Evolutionary conservation across 306 rosid species (phyloP), one percentile per base, ranked within the genome.

Genomic region (Dalbergia cultrata): DNA sequence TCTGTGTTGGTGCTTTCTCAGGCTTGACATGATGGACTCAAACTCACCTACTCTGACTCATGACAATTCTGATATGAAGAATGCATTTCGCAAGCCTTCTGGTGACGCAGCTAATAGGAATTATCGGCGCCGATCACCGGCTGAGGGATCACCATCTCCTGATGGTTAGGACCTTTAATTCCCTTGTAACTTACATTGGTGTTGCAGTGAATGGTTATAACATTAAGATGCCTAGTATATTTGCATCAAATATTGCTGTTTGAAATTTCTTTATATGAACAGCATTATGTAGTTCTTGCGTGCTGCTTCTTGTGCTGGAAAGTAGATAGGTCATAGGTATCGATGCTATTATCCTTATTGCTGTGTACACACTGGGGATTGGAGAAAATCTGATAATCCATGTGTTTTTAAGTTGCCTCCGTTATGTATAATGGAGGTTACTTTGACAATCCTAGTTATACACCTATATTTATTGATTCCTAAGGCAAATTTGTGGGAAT

Each of bases 41-140:
- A 81, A 81, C 72, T 85, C 44, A 21, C 87, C 50, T 31, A 56
- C 82, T 74, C 70, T 74, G 0, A 65, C 82, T 17, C 74, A 78
- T 19, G 88, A 80, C 58, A 70, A 68, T 60, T 68, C 72, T 22
- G 94, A 90, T 72, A 6, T 89, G 5, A 94, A 90, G 62, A 79
- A 85, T 50, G 87, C 83, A 22, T 88, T 95, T 80, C 94, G 94
- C 49, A 89, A 91, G 82, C 98, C 97, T 63, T 84, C 94, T 47
- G 82, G 82, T 33, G 97, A 91, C 71, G 79, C 94, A 17, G 76
- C 87, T 74, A 82, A 69, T 73, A 88, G 99, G 91, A 93, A 90
- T 71, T 93, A 95, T 73, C 90, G 99, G 50, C 96, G 90, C 9
- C 89, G 82, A 31, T 90, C 97, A 63, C 94, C 98, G n/a, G 74